Percentiles rank a stretch among this genome's conserved stretches.
phyloP scores from a whole-genome alignment of 331 rosid genomes.

The Acacia concinna region DNA sequence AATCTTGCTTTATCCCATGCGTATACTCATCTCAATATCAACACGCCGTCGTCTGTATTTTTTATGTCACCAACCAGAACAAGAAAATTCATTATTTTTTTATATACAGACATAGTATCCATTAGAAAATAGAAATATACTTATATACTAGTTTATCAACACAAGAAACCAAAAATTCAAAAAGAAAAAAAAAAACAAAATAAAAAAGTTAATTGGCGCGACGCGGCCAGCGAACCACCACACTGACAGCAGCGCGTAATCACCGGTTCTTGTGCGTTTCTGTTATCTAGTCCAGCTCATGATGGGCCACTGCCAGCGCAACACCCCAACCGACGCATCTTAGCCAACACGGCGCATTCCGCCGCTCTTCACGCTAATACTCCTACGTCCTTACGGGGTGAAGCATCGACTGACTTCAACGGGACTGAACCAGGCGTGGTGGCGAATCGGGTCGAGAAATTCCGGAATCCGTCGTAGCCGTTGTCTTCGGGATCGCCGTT shows the following conservation, averaged over 20 bases:
- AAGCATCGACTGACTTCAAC: conserved; percentile 21
- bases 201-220: background rate
- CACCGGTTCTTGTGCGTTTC: background rate
- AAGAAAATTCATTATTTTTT: background rate
- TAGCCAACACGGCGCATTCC: conserved; percentile 27
- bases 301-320: conserved; percentile 37
- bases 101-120: background rate
- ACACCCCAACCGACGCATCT: conserved; percentile 5
- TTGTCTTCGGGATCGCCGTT: conserved; percentile 44
- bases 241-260: background rate
- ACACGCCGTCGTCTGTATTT: background rate
- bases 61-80: background rate
- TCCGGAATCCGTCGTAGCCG: conserved; percentile 42
- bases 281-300: conserved; percentile 37
- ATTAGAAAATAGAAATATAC: background rate
- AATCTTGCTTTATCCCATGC: background rate
- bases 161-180: background rate
- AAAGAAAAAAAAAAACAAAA: background rate
- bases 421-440: conserved; percentile 20
- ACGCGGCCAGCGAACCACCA: background rate
- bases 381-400: conserved; percentile 14
- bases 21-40: conserved; percentile 7
- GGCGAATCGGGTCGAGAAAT: conserved; percentile 80
- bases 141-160: no score
- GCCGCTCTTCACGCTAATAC: conserved; percentile 34